Percentiles rank a stretch among this genome's conserved stretches.
These are phyloP conservation scores for Diaporthe vaccinii DNA, from an alignment of 2,329 filamentous ascomycete species.

Conservation along the genomic window DNA sequence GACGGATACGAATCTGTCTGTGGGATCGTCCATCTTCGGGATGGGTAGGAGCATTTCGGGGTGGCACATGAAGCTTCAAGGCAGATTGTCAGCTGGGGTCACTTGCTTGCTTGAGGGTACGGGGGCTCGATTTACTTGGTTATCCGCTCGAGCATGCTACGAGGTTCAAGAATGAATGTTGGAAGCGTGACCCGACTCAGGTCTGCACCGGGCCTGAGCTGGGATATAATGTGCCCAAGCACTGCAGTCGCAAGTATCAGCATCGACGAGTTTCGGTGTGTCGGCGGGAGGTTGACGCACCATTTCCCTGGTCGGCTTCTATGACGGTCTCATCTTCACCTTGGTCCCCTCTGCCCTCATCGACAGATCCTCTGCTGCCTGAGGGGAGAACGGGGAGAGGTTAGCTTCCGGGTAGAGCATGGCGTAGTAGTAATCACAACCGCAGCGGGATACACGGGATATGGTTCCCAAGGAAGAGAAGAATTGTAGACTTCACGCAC, in stretches of 20 bases:
- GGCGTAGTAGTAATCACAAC: neutral
- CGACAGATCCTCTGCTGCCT: constrained; percentile 68
- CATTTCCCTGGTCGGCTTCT: constrained; percentile 94
- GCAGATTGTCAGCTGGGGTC: constrained; percentile 26
- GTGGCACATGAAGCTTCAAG: constrained; percentile 94
- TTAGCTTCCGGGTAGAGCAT: constrained; percentile 51
- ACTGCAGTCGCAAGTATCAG: constrained; percentile 66
- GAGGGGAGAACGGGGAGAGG: constrained; percentile 54
- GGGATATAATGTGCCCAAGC: constrained; percentile 96
- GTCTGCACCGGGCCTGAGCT: constrained; percentile 94
- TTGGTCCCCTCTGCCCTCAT: constrained; percentile 63
- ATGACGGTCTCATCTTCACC: constrained; percentile 83
- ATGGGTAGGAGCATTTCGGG: constrained; percentile 95
- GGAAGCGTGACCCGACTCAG: constrained; percentile 94
- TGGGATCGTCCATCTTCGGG: constrained; percentile 87
- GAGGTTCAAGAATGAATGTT: constrained; percentile 97
- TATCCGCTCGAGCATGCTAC: constrained; percentile 98
- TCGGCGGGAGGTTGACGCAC: constrained; percentile 64
- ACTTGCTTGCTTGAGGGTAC: neutral
- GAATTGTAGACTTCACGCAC: constrained; percentile 46
- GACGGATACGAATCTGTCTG: constrained; percentile 91
- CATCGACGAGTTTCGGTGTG: constrained; percentile 7
- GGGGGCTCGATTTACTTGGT: constrained; percentile 80
- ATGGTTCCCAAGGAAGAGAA: neutral
- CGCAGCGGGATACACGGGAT: neutral